A percentile compares a stretch with the other conserved stretches of the same genome.
These are phyloP conservation scores for Pleurotus cornucopiae DNA, from an alignment of 768 basidiomycete genomes.

Conservation along the genomic window DNA sequence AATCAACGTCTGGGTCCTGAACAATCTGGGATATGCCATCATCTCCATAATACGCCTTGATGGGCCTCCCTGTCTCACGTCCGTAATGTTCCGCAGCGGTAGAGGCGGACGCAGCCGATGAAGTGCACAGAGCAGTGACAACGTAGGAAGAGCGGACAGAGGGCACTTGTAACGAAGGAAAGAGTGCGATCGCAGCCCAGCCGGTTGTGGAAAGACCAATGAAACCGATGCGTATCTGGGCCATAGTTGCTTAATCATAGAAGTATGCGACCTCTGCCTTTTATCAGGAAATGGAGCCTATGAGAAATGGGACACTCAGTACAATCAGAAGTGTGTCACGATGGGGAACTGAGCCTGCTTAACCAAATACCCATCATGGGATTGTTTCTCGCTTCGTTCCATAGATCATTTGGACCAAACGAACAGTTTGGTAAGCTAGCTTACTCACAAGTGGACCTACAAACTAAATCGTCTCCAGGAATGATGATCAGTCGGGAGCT, in stretches of 20 bases:
- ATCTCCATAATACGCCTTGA: constrained; percentile 30
- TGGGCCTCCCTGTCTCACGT: constrained; percentile 13
- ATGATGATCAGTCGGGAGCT: too few relatives aligned
- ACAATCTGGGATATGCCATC: constrained; percentile 19
- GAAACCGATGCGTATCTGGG: constrained; percentile 21
- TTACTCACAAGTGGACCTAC: too few relatives aligned
- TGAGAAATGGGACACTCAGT: too few relatives aligned
- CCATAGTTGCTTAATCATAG: neutral
- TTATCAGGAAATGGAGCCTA: too few relatives aligned
- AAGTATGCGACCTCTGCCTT: too few relatives aligned
- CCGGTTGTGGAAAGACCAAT: constrained; percentile 29
- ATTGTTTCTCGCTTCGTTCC: too few relatives aligned
- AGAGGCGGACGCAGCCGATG: constrained; percentile 23
- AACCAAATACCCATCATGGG: too few relatives aligned
- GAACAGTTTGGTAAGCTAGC: too few relatives aligned
- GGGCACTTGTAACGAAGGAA: constrained; percentile 19
- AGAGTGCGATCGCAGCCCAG: constrained; percentile 25
- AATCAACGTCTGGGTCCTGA: constrained; percentile 29
- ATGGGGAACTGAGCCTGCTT: too few relatives aligned
- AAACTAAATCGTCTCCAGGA: too few relatives aligned
- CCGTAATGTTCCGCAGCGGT: constrained; percentile 26
- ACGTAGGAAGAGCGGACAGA: constrained; percentile 20
- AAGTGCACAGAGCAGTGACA: constrained; percentile 30
- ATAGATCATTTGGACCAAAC: too few relatives aligned
- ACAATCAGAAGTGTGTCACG: too few relatives aligned